A percentile compares a stretch with the other conserved stretches of the same genome.
Conservation (phyloP, 768 basidiomycete genomes). For the Rhodotorula paludigena region DNA sequence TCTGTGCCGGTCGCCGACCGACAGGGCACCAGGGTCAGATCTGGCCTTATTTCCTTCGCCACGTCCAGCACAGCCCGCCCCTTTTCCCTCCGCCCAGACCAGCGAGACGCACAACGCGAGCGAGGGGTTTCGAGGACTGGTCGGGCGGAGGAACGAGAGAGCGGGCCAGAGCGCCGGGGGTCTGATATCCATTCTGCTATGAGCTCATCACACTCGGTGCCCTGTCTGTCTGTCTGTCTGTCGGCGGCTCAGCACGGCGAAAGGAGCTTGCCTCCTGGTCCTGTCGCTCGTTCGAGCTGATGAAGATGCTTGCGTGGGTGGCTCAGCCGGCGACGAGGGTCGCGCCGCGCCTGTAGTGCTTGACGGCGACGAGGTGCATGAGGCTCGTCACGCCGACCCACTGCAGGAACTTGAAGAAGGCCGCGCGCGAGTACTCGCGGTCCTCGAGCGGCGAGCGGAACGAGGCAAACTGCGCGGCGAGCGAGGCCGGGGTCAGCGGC, state of each 20-base stretch:
- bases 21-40: constrained; percentile 10
- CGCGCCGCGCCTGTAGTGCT: constrained; percentile 12
- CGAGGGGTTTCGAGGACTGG: not conserved
- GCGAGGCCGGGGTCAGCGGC: not conserved
- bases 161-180: no score
- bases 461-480: constrained; percentile 31
- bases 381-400: constrained; percentile 16
- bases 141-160: not conserved
- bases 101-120: not conserved
- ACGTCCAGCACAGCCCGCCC: not conserved
- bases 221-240: no score
- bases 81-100: not conserved
- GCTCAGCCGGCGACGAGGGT: not conserved
- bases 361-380: constrained; percentile 20
- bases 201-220: not conserved
- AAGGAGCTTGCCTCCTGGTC: no score
- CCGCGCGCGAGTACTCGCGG: constrained; percentile 30
- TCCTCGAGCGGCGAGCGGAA: constrained; percentile 39
- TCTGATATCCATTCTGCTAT: constrained; percentile 1
- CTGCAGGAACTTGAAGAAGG: constrained; percentile 38
- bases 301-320: no score
- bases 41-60: constrained; percentile 34
- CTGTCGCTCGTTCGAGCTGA: not conserved
- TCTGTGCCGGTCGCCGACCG: not conserved
- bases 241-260: no score